phyloP scores from a whole-genome alignment of 1,284 basidiomycete genomes.

The Puccinia horiana region DNA sequence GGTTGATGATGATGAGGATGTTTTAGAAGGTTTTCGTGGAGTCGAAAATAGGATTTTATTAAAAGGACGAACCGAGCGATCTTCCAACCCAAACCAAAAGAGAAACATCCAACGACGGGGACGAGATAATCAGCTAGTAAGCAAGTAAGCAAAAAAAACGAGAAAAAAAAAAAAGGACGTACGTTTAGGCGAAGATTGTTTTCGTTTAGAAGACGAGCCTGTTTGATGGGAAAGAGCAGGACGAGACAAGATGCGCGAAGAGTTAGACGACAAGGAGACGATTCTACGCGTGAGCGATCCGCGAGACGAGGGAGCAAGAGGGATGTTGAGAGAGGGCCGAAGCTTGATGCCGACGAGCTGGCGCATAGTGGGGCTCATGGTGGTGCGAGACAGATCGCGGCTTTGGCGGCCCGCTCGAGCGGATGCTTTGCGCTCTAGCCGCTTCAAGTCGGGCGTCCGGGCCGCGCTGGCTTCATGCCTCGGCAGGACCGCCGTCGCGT shows the following conservation, averaged over 20 bases:
- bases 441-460: constrained; percentile 32
- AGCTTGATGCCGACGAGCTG: not conserved
- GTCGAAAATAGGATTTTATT: not conserved
- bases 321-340: too few species aligned
- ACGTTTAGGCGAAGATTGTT: constrained; percentile 46
- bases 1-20: too few species aligned
- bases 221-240: not conserved
- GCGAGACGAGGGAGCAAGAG: not conserved
- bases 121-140: not conserved
- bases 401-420: not conserved
- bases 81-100: not conserved
- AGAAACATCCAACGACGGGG: not conserved
- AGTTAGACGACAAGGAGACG: not conserved
- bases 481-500: constrained; percentile 7
- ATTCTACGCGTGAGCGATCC: not conserved
- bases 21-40: too few species aligned
- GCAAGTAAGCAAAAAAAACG: not conserved
- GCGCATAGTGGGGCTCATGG: not conserved
- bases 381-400: not conserved
- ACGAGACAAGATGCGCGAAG: not conserved
- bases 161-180: constrained; percentile 1
- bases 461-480: not conserved
- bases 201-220: constrained; percentile 7
- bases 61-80: not conserved
- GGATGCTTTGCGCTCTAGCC: constrained; percentile 8